These are phyloP conservation scores for Flueggea neowawraea DNA, from an alignment of 441 rosid species.

Conservation along the genomic window DNA sequence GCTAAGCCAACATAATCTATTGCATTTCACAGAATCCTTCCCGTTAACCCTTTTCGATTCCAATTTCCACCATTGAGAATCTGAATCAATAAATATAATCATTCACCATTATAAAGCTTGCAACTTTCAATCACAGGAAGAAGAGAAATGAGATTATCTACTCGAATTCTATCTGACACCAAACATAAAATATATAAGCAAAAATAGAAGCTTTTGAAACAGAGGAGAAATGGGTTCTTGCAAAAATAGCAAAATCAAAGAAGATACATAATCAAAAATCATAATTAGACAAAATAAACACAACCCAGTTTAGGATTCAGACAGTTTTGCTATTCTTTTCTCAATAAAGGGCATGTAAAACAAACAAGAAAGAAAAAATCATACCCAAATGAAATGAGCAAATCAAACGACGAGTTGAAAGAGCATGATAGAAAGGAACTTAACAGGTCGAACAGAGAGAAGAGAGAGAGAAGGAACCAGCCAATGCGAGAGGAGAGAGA, in stretches of 20 bases:
- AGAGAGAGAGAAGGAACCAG: conserved; percentile 18
- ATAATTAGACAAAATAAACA: neutral
- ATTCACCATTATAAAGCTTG: too few relatives aligned
- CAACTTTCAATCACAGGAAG: neutral
- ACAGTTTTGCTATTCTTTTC: neutral
- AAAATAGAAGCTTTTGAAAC: neutral
- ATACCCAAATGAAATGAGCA: conserved; percentile 37
- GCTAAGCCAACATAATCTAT: conserved; percentile 4
- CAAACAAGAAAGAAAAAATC: conserved; percentile 2
- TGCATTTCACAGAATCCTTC: neutral
- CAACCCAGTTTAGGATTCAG: neutral
- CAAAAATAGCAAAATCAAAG: neutral
- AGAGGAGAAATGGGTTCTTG: conserved; percentile 1
- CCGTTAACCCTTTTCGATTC: conserved; percentile 3
- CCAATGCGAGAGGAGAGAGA: neutral
- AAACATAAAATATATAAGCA: neutral
- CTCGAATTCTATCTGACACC: neutral
- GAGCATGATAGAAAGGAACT: conserved; percentile 22
- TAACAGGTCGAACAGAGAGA: conserved; percentile 18
- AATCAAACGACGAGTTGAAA: conserved; percentile 46
- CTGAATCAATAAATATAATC: too few relatives aligned
- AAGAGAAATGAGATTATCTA: neutral
- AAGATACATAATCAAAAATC: neutral
- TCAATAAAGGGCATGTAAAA: neutral
- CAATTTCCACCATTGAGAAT: conserved; percentile 1